Base-by-base conservation (phyloP, 164 flowering plant species). In the Stephania yunnanensis region DNA sequence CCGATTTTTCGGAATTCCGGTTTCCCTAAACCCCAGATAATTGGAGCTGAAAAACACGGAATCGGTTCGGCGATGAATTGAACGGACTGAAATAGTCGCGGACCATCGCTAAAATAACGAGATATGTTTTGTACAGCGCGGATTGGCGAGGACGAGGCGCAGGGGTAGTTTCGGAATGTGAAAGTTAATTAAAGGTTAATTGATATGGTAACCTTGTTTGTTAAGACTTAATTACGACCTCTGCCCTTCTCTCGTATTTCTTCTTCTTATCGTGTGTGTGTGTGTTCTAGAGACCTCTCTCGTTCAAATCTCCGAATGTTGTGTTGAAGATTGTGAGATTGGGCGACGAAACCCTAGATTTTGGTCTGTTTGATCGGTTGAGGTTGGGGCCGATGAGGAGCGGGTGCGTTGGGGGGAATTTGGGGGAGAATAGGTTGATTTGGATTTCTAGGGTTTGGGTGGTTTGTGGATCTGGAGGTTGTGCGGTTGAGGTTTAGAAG, bases 291-390 rank as follows among this genome's bases (percentile, higher is more conserved):
- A 7, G 55, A 52, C 55, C 64, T 58, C 10, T 50, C 2, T 9
- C 6, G 20, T 19, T 58, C 64, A 19, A 36, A 36, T 58, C 64
- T 58, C 19, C 64, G n/a, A 15, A 5, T 15, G 64, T 58, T 15
- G 7, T 15, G 7, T 36, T 10, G 17, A 36, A 36, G 42, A 31
- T 55, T 30, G 48, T n/a, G 12, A 7, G 70, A 66, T 74, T 45
- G 36, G 15, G 10, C 5, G 48, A 10, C 5, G 48, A n/a, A 69
- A 69, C 67, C 67, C 72, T 75, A 75, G 48, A 65, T 69, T 75
- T 55, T 4, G 17, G 5, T 69, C 4, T 1, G 64, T 0, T 50
- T 8, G 72, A 55, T 74, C 30, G 12, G 69, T 73, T 22, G 30
- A 19, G 66, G 3, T n/a, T 30, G 55, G 42, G 31, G 9, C 53